Evolutionary conservation across 352 stramenopile species (phyloP).

Genomic region (Globisporangium recalcitrans): DNA sequence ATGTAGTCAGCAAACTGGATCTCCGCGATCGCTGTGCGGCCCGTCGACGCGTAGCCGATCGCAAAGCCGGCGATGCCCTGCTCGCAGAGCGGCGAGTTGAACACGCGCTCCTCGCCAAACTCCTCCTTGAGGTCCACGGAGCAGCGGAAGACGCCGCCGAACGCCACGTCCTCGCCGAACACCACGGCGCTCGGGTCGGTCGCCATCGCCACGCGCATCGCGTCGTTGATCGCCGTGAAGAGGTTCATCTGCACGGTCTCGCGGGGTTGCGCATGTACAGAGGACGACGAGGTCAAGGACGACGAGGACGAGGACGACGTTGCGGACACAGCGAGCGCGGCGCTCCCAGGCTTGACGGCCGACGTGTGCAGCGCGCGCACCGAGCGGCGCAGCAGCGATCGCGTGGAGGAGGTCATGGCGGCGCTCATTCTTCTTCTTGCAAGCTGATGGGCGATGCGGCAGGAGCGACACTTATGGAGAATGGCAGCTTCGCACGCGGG

Average conservation of each 20-base stretch:
- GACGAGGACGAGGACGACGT: no score
- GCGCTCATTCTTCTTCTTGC: constrained; percentile 15
- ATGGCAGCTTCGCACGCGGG: no score
- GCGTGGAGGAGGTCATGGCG: not conserved
- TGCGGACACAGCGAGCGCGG: constrained; percentile 5
- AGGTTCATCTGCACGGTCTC: constrained; percentile 73
- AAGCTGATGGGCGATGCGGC: no score
- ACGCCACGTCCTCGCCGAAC: constrained; percentile 98
- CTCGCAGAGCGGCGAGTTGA: constrained; percentile 96
- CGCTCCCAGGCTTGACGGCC: constrained; percentile 4
- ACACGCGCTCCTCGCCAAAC: constrained; percentile 91
- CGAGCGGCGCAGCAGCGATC: constrained; percentile 12
- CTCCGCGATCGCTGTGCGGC: constrained; percentile 96
- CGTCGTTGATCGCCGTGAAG: constrained; percentile 91
- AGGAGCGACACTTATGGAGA: not conserved
- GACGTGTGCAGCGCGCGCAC: constrained; percentile 8
- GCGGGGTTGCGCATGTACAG: constrained; percentile 11
- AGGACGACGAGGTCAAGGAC: no score
- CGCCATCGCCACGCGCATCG: constrained; percentile 83
- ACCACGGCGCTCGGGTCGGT: constrained; percentile 89
- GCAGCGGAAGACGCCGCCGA: constrained; percentile 98
- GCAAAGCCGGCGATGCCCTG: constrained; percentile 94
- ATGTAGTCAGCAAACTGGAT: constrained; percentile 99
- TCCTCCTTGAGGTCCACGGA: constrained; percentile 90
- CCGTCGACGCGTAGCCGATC: constrained; percentile 95